Base-by-base conservation (phyloP, 2,329 filamentous ascomycete species). In the Verticillium nubilum region DNA sequence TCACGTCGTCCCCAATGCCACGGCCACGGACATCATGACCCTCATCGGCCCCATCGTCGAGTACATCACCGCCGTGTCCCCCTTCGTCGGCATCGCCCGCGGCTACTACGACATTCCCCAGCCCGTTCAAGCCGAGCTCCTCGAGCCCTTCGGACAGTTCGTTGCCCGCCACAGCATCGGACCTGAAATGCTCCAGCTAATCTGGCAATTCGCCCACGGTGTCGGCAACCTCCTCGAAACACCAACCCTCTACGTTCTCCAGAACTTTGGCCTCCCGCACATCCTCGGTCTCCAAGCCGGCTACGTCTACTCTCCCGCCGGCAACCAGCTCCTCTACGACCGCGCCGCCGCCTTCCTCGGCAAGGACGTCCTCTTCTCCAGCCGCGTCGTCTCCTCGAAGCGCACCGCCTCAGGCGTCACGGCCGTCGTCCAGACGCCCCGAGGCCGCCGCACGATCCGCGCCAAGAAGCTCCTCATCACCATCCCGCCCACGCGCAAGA, bases 111-210 rank as follows among this genome's bases (percentile, higher is more conserved):
- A 67, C 67, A 73, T 84, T 1, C 76, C 79, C 1, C 62, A 74
- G 23, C 70, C 72, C 9, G 72, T 80, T 0, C 78, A 78, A 0
- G 69, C 73, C 25, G 78, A 80, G 52, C 66, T 82, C 0, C 62
- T 76, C n/a, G 63, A 75, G 0, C 71, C 77, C 0, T 80, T 74
- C 33, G 70, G 74, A 1, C 68, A 76, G 3, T 78, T 79, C 55
- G 65, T 76, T 7, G 64, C 69, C 17, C 77, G 79, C 61, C 71
- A 78, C 63, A 62, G 68, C 26, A 64, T 82, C 2, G 63, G 69
- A 19, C 70, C 69, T 19, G 73, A 72, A 67, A 64, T 74, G 2
- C 68, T 77, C 0, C 65, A 66, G 10, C 63, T 70, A 10, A 67
- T 76, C 7, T 74, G 67, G 60, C 61, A 60, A 5, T 75, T 71